These are phyloP conservation scores for Colletotrichum brevisporum DNA, from an alignment of 2,329 filamentous ascomycete species.

Conservation along the genomic window DNA sequence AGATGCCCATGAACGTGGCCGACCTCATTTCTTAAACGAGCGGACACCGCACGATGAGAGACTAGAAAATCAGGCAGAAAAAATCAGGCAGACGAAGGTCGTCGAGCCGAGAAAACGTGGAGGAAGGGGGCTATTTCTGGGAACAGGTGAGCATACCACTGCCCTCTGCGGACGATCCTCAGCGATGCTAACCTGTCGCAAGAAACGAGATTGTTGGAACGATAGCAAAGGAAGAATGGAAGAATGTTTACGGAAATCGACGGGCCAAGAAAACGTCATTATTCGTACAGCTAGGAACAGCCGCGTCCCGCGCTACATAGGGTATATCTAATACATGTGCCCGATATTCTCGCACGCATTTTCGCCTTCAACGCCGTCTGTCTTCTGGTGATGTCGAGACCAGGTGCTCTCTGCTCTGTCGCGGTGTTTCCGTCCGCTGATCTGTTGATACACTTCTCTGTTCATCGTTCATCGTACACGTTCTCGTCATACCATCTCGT, in stretches of 20 bases:
- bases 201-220: slow-evolving; percentile 29
- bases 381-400: neutral
- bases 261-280: slow-evolving; percentile 28
- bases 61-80: neutral
- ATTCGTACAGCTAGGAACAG: slow-evolving; percentile 34
- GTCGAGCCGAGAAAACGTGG: slow-evolving; percentile 36
- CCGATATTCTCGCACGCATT: slow-evolving; percentile 23
- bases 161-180: neutral
- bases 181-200: neutral
- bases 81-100: slow-evolving; percentile 19
- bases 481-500: slow-evolving; percentile 9
- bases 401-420: neutral
- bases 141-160: slow-evolving; percentile 29
- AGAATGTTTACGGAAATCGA: neutral
- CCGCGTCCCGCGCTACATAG: slow-evolving; percentile 24
- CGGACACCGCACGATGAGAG: slow-evolving; percentile 3
- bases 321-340: slow-evolving; percentile 19
- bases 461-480: slow-evolving; percentile 2
- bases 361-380: neutral
- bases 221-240: no score
- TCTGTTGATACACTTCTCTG: neutral
- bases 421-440: neutral
- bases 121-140: slow-evolving; percentile 40
- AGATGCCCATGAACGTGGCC: slow-evolving; percentile 97
- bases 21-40: slow-evolving; percentile 66